phyloP scores from a whole-genome alignment of 2,329 filamentous ascomycete genomes.

The Xylaria sp. region DNA sequence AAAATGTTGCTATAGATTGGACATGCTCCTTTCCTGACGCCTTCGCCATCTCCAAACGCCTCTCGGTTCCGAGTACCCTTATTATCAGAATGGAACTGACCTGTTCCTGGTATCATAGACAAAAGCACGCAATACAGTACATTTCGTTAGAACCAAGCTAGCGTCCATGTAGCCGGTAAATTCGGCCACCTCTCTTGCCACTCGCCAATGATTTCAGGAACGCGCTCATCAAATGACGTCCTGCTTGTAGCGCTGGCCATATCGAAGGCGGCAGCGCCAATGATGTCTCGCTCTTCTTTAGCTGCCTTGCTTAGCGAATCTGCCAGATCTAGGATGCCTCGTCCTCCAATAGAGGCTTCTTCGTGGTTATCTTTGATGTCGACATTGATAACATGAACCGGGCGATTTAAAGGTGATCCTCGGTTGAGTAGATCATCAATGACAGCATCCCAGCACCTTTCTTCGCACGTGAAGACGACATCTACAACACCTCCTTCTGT shows the following conservation, averaged over 20 bases:
- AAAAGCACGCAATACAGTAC: slow-evolving; percentile 34
- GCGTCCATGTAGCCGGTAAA: slow-evolving; percentile 89
- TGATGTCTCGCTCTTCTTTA: slow-evolving; percentile 75
- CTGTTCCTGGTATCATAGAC: slow-evolving; percentile 47
- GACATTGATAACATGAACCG: slow-evolving; percentile 97
- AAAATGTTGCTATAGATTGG: background rate
- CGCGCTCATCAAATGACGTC: slow-evolving; percentile 87
- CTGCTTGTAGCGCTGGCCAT: slow-evolving; percentile 74
- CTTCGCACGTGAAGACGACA: slow-evolving; percentile 95
- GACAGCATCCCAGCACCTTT: slow-evolving; percentile 97
- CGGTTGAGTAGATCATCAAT: slow-evolving; percentile 91
- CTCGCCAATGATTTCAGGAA: slow-evolving; percentile 88
- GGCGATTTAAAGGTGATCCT: slow-evolving; percentile 86
- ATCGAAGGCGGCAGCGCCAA: slow-evolving; percentile 75
- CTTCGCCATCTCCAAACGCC: background rate
- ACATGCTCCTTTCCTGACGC: background rate
- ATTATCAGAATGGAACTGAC: slow-evolving; percentile 34
- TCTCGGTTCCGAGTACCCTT: background rate
- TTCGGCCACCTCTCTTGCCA: slow-evolving; percentile 98
- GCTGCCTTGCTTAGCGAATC: slow-evolving; percentile 85
- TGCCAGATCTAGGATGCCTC: slow-evolving; percentile 91
- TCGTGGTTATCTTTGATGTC: slow-evolving; percentile 99
- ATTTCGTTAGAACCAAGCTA: slow-evolving; percentile 85
- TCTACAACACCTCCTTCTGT: slow-evolving; percentile 92
- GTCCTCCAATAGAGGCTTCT: slow-evolving; percentile 89